Base-by-base conservation (phyloP, 140 eudicot genomes). In the Erigeron philadelphicus region DNA sequence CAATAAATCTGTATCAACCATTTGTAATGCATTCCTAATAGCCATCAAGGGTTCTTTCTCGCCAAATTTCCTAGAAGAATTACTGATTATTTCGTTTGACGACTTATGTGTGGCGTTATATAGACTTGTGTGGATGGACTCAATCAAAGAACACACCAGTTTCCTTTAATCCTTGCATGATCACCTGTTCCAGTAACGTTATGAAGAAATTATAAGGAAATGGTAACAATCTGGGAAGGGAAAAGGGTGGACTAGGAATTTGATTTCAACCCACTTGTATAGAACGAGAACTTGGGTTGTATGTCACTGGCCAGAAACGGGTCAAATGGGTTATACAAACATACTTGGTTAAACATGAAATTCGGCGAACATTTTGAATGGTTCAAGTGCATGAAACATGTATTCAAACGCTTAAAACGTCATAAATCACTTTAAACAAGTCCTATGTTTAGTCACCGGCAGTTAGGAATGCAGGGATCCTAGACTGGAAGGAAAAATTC, bases 91-190 rank as follows among this genome's bases (percentile, higher is more conserved):
- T 38, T 68, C 77, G 25, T 52, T 61, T 6, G 86, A 66, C 47
- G 89, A 71, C 68, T 73, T 50, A 70, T 72, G 54, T 6, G 61
- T 43, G 70, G 81, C 85, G 23, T 69, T 68, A 9, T 79, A 72
- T 42, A 49, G 31, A 61, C 77, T 67, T 47, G 77, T 64, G 18
- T 83, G 83, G 21, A 85, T 88, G 9, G 87, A 81, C 25, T 78
- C 72, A 50, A 85, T 85, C 40, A 85, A 71, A 69, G 95, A 85
- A 70, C 61, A 78, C 80, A 3, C 97, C 94, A 18, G 95, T 75
- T 49, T 87, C 95, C 75, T 75, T 83, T 76, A 90, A 76, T 61
- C 90, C 90, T 75, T 85, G 83, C 62, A 90, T 72, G 15, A 90
- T 90, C 56, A 72, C 84, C 97, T 90, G 38, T 65, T 52, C 38